Base-by-base conservation (phyloP, 2,329 filamentous ascomycete genomes). In the Cordyceps farinosa region DNA sequence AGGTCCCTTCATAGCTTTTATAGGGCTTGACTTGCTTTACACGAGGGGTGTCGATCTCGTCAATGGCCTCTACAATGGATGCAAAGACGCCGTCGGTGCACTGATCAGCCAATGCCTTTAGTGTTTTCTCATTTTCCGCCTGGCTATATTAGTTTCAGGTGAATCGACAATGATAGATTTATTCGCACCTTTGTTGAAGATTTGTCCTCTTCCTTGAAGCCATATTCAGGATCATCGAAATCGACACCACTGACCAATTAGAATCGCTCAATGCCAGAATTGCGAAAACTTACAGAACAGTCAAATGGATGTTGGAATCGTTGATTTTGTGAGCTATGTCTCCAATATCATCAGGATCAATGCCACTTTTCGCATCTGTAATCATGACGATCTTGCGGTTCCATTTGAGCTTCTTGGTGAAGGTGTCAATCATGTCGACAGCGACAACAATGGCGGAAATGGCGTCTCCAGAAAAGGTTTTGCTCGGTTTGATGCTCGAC, bases 141-240 rank as follows among this genome's bases (percentile, higher is more conserved):
- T 79, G 47, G 1, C 51, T 29, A 34, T n/a, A 29, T 61, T 17
- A 48, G 57, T 60, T 54, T 40, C 3, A 34, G 15, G 6, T 57
- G 1, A 17, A 7, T 40, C 11, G 29, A 15, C 9, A 1, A 8
- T 10, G 11, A 5, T 17, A 8, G n/a, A 62, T 38, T 44, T 4
- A 5, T 32, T 58, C 60, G 47, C 70, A 89, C 87, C 82, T 98
- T 98, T 58, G 75, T 73, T 0, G 74, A 67, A 22, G 88, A 78
- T 73, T 99, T 99, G 67, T 90, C 85, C 74, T 97, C 92, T 77
- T 98, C 94, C 74, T 96, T 96, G 72, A 91, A 90, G 48, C 93
- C 93, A 71, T 89, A 97, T 2, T 96, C 92, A 1, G 86, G 73
- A 73, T 97, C 92, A 72, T 99, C 92, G 75, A 99, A 98, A 73